Conservation (phyloP, 768 basidiomycete species). For the Crepidotus variabilis region DNA sequence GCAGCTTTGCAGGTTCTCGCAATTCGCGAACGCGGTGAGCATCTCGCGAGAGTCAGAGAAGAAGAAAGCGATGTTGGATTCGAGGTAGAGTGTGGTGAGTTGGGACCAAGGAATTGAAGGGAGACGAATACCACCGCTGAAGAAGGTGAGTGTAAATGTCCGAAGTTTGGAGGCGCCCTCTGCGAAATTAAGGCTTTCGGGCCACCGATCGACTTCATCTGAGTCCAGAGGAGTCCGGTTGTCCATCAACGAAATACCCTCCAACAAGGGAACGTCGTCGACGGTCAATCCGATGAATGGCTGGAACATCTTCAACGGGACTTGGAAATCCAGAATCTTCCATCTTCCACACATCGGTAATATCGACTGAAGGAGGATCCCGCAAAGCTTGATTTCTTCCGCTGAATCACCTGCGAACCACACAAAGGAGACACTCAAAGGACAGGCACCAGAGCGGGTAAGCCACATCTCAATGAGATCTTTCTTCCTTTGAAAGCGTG, state of each 20-base stretch:
- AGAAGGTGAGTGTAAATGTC: conserved; percentile 23
- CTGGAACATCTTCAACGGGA: conserved; percentile 24
- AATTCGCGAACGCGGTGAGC: conserved; percentile 17
- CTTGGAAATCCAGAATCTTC: conserved; percentile 22
- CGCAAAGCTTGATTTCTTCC: conserved; percentile 19
- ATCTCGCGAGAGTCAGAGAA: conserved; percentile 21
- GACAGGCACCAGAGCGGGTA: conserved; percentile 19
- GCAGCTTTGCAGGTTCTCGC: conserved; percentile 16
- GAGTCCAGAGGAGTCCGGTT: conserved; percentile 19
- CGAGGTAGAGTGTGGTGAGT: conserved; percentile 23
- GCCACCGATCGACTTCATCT: conserved; percentile 19
- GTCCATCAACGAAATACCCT: conserved; percentile 22
- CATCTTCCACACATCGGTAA: conserved; percentile 19
- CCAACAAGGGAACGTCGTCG: conserved; percentile 20
- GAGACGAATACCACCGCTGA: conserved; percentile 22
- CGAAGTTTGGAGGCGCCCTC: conserved; percentile 14
- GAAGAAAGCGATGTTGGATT: conserved; percentile 26
- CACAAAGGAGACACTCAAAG: conserved; percentile 22
- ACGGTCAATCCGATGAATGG: conserved; percentile 20
- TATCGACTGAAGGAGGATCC: conserved; percentile 17
- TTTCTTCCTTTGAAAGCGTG: conserved; percentile 19
- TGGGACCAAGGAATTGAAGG: conserved; percentile 22
- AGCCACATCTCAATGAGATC: conserved; percentile 23
- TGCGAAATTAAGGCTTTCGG: conserved; percentile 19
- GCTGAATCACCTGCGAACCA: conserved; percentile 25